phyloP scores from a whole-genome alignment of 768 basidiomycete species.

The Amanita phalloides region DNA sequence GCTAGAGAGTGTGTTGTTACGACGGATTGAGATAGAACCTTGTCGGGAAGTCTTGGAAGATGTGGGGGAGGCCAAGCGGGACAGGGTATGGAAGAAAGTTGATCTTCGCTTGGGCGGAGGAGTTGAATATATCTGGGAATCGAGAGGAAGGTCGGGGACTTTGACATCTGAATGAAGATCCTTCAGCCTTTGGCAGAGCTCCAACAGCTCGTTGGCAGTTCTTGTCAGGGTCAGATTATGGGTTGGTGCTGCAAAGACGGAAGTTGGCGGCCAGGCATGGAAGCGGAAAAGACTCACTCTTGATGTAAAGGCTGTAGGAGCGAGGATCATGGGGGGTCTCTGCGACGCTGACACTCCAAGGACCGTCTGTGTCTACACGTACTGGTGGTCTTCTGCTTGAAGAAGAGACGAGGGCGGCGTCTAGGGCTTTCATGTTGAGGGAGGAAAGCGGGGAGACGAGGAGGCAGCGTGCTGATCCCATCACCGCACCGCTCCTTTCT shows the following conservation, averaged over 20 bases:
- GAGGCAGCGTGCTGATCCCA: not conserved
- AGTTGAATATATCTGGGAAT: constrained; percentile 37
- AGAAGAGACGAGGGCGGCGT: constrained; percentile 24
- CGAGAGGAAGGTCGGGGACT: constrained; percentile 54
- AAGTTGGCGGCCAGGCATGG: not conserved
- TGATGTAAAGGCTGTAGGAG: constrained; percentile 79
- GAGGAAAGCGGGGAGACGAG: not conserved
- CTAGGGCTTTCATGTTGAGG: constrained; percentile 4
- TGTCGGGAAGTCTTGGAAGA: constrained; percentile 16
- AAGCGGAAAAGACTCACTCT: constrained; percentile 51
- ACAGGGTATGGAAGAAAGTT: constrained; percentile 78
- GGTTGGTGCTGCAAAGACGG: constrained; percentile 53
- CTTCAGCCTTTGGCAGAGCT: constrained; percentile 74
- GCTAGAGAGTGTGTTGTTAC: constrained; percentile 21
- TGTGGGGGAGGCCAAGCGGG: constrained; percentile 64
- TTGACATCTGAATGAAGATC: constrained; percentile 46
- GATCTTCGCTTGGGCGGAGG: constrained; percentile 67
- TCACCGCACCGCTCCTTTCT: not conserved
- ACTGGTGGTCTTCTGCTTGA: constrained; percentile 38
- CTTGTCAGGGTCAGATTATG: constrained; percentile 85
- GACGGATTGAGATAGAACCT: constrained; percentile 22
- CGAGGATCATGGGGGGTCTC: constrained; percentile 68
- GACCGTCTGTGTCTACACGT: constrained; percentile 66
- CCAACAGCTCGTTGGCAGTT: constrained; percentile 63
- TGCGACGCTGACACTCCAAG: constrained; percentile 83